Percentiles rank a stretch among this genome's conserved stretches.
These are phyloP conservation scores for Euphrasia arctica DNA, from an alignment of 305 asterid species.

Conservation along the genomic window DNA sequence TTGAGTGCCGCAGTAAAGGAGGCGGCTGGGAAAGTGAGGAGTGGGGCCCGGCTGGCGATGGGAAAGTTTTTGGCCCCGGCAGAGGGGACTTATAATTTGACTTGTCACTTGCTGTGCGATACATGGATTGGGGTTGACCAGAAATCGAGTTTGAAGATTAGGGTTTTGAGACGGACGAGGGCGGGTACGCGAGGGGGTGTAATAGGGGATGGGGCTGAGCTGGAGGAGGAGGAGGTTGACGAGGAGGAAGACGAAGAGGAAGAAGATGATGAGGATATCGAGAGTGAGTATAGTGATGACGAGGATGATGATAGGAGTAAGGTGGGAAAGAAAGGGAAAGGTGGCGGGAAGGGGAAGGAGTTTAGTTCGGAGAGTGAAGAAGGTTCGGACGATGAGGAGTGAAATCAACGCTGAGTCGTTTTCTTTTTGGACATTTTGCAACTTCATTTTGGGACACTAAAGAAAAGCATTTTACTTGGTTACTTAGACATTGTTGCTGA, in stretches of 20 bases:
- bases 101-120: slow-evolving; percentile 69
- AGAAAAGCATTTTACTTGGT: background rate
- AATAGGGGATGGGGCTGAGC: slow-evolving; percentile 36
- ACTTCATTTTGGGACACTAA: background rate
- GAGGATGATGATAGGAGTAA: slow-evolving; percentile 80
- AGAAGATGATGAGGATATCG: slow-evolving; percentile 16
- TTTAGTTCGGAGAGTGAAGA: slow-evolving; percentile 37
- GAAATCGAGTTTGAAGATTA: slow-evolving; percentile 49
- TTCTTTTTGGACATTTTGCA: slow-evolving; percentile 9
- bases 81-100: slow-evolving; percentile 71
- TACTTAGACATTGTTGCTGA: background rate
- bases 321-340: slow-evolving; percentile 70
- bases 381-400: slow-evolving; percentile 45
- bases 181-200: slow-evolving; percentile 52
- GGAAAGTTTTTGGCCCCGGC: slow-evolving; percentile 75
- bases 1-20: slow-evolving; percentile 57
- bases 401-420: background rate
- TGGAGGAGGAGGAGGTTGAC: slow-evolving; percentile 37
- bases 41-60: slow-evolving; percentile 65
- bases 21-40: slow-evolving; percentile 61
- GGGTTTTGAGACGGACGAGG: slow-evolving; percentile 61
- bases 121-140: slow-evolving; percentile 87
- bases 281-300: slow-evolving; percentile 53
- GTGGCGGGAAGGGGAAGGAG: slow-evolving; percentile 33
- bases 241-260: slow-evolving; percentile 57